Evolutionary conservation across 2,329 filamentous ascomycete species (phyloP), one percentile per base, ranked within the genome.

Genomic region (Magnaporthiopsis incrustans): DNA sequence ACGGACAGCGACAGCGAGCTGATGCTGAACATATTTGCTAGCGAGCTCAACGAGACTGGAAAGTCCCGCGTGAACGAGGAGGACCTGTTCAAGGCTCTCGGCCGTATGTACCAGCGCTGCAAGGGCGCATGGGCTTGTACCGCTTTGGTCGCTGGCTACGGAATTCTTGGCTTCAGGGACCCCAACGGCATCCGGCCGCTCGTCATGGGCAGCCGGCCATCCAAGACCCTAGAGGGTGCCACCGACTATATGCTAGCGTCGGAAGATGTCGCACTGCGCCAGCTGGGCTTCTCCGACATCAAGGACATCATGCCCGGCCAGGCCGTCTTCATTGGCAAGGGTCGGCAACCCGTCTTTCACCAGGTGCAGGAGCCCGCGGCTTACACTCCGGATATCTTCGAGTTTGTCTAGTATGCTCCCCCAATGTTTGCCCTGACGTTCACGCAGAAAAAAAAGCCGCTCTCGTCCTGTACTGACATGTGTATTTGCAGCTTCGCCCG

Each of bases 181-280:
- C 79, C 86, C 7, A 86, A 92, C 71, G 91, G 91, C 67, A 96
- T 96, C 71, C 89, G 92, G 15, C 92, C 92, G 3, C 84, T 97
- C 68, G 85, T 90, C 60, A 78, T 96, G 12, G 92, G 92, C 57
- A 90, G 87, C 61, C 85, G 92, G 63, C 82, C 85, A 1, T 92
- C 90, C 1, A 76, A 80, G 18, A 89, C 82, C 0, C 65, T 86
- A 56, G 81, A 84, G 50, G 80, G 84, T 5, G 87, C 86, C 7
- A 88, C 77, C 66, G 92, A 97, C 76, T 97, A 96, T 78, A 92
- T 97, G 84, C 85, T 97, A 80, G 91, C 92, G 1, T 96, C 92
- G 0, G 92, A 97, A 76, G 94, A 89, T 11, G 87, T 97, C 61
- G 92, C 92, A 11, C 79, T 97, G 60, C 84, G 84, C 59, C 91